Evolutionary conservation across 495 filamentous ascomycete species (phyloP).

Genomic region (Penicillium ochrochloron): DNA sequence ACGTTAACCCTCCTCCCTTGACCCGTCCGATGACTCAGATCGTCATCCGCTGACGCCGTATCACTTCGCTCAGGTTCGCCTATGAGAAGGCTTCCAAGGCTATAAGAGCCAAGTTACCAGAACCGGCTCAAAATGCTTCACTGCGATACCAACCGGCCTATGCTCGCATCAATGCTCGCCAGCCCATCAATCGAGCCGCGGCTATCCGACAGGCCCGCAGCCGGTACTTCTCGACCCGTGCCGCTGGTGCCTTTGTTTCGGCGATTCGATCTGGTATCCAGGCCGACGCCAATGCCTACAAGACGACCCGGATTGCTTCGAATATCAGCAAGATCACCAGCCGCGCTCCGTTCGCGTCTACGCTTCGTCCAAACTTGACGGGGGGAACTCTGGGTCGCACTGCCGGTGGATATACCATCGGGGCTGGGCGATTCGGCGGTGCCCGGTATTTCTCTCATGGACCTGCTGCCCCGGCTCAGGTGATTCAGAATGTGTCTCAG

Average conservation of each 20-base stretch:
- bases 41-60: slow-evolving; percentile 28
- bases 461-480: slow-evolving; percentile 81
- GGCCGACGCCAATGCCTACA: slow-evolving; percentile 66
- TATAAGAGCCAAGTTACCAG: slow-evolving; percentile 64
- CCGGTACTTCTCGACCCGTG: slow-evolving; percentile 74
- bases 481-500: slow-evolving; percentile 91
- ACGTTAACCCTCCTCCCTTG: slow-evolving; percentile 27
- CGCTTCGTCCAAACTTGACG: slow-evolving; percentile 89
- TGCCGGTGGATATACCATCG: slow-evolving; percentile 82
- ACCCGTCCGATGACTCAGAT: slow-evolving; percentile 9
- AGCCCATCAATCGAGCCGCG: slow-evolving; percentile 74
- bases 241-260: slow-evolving; percentile 65
- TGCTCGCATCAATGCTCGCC: slow-evolving; percentile 59
- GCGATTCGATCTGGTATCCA: slow-evolving; percentile 55
- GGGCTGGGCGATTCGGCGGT: slow-evolving; percentile 70
- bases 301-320: slow-evolving; percentile 66
- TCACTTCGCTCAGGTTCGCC: slow-evolving; percentile 54
- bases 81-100: slow-evolving; percentile 65
- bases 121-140: slow-evolving; percentile 48
- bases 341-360: slow-evolving; percentile 85
- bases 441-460: slow-evolving; percentile 89
- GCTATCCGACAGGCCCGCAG: slow-evolving; percentile 73
- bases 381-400: slow-evolving; percentile 85
- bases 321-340: slow-evolving; percentile 68
- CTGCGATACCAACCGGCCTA: slow-evolving; percentile 56